phyloP scores from a whole-genome alignment of 2,329 filamentous ascomycete genomes.

The Paraphoma chrysanthemicola region DNA sequence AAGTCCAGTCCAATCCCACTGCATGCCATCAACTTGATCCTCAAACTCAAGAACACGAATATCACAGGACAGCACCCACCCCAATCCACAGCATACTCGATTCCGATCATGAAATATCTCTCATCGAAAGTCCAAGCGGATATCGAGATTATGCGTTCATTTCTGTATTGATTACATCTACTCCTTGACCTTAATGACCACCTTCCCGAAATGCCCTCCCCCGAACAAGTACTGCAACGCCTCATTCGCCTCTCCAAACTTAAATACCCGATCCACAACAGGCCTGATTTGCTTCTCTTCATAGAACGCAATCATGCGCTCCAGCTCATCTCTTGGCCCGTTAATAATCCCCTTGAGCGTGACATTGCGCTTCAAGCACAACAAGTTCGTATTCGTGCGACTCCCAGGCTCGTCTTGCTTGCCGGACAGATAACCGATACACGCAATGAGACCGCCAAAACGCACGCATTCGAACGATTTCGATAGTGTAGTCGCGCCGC shows the following conservation, averaged over 20 bases:
- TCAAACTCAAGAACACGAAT: no score
- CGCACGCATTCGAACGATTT: conserved; percentile 53
- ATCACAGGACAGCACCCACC: no score
- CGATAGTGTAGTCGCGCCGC: conserved; percentile 58
- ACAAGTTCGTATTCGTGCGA: conserved; percentile 66
- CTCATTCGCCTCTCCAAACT: conserved; percentile 42
- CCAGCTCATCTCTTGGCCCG: conserved; percentile 64
- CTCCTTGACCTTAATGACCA: conserved; percentile 42
- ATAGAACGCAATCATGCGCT: conserved; percentile 53
- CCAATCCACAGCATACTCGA: not conserved
- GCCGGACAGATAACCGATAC: conserved; percentile 54
- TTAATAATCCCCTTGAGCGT: conserved; percentile 67
- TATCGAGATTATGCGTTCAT: not conserved
- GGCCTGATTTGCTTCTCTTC: conserved; percentile 50
- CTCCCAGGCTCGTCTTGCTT: conserved; percentile 64
- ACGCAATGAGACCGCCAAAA: conserved; percentile 51
- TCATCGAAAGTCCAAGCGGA: not conserved
- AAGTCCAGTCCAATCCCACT: no score
- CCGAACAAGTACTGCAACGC: conserved; percentile 39
- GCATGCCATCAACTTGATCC: no score
- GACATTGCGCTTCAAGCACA: conserved; percentile 58
- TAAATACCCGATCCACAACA: conserved; percentile 50
- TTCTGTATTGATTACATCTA: not conserved
- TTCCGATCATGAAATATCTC: not conserved
- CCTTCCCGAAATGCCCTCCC: conserved; percentile 51